Base-by-base conservation (phyloP, 2,329 filamentous ascomycete species). In the Dactylellina sp. region DNA sequence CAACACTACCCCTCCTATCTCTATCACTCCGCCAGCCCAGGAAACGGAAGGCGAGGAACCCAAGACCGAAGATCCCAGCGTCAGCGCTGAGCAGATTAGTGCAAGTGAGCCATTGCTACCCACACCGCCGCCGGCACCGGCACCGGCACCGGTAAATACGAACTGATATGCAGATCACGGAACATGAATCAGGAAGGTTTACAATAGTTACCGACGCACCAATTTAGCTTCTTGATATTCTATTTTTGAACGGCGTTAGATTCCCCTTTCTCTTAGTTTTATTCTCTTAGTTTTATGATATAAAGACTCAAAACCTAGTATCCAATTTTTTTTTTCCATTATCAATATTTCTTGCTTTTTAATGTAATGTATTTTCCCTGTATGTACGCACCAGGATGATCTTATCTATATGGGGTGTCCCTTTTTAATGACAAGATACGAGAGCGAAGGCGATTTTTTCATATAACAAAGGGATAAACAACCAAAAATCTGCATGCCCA, bases 121-220 rank as follows among this genome's bases (percentile, higher is more conserved):
- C 7, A 53, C 55, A 5, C 53, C 63, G 25, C 63, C 63, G 40
- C 63, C 53, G 2, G 53, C 63, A 7, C 63, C 63, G 35, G 42
- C 63, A 40, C 63, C 53, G 7, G 63, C 63, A 7, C 63, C 63
- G 35, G 44, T 52, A 25, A 68, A 53, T 53, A 68, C 63, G 42
- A 68, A 68, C 46, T 68, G 32, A 66, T 50, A n/a, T n/a, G n/a
- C n/a, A 39, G 39, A 57, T n/a, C 18, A 50, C 40, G 44, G 35
- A 24, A 18, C n/a, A 57, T 50, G n/a, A 11, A 52, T 60, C 53
- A 14, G 63, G 63, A 68, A 60, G 53, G 53, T 46, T 11, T 14
- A 44, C 35, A 4, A 20, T 59, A n/a, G 1, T 44, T 59, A 47
- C 32, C 22, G 16, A n/a, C n/a, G 16, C 24, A 3, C 11, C 52